Evolutionary conservation across 768 basidiomycete species (phyloP), one percentile per base, ranked within the genome.

Genomic region (Hypholoma sublateritium): DNA sequence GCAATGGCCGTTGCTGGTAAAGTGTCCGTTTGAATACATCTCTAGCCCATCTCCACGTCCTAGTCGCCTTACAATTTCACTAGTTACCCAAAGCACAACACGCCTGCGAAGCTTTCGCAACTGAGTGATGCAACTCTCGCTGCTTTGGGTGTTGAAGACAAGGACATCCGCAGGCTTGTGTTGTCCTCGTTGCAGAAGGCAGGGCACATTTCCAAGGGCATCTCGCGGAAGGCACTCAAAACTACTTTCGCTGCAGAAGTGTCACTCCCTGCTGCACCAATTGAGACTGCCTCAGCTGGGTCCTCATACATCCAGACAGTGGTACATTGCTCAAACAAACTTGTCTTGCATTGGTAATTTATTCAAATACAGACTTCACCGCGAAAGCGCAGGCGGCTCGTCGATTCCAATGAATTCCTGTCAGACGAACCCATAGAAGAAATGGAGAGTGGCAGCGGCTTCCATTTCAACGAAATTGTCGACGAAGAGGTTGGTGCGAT

Each of bases 21-120:
- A 79, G 77, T 89, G 89, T 89, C 57, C 57, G 80, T 66, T 55
- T 32, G 19, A 44, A 41, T 9, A 32, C 28, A 32, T 32, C 21
- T 22, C 41, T 2, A 25, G 24, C n/a, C 22, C 2, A 43, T 17
- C 4, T 22, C 25, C 45, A 25, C 36, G 22, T 32, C 28, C 37
- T 14, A 32, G 52, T 24, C 32, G 32, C 49, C 48, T n/a, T 19
- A 37, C 52, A 21, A 21, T 8, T 53, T 24, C 46, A 50, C 24
- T 69, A 93, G 91, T 60, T 93, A 89, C 71, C 91, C 88, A 65
- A 76, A 83, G 21, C 80, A 79, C 65, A 87, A 85, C 62, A 88
- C 90, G 0, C 79, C 83, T 4, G 69, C 77, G 16, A 75, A 79
- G 60, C 80, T 94, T 8, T 69, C 72, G 1, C 75, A 77, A 52